Conservation (phyloP, 2,329 filamentous ascomycete genomes). For the Aspergillus luchuensis region DNA sequence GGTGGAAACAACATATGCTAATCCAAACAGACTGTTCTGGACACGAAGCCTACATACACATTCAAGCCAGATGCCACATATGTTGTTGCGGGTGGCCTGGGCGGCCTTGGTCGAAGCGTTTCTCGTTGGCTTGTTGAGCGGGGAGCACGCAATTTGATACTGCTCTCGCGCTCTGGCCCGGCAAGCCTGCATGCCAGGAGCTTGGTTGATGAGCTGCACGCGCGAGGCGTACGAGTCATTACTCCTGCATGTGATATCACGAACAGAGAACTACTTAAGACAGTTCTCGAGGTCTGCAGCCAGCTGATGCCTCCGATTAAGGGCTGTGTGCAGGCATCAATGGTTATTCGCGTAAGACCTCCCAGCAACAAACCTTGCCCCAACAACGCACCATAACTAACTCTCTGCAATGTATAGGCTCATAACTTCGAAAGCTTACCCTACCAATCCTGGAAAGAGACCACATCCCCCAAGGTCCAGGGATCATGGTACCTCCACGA, state of each 20-base stretch:
- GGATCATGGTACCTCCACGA: constrained; percentile 38
- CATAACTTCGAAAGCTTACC: constrained; percentile 36
- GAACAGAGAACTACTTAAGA: neutral
- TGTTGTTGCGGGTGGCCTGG: constrained; percentile 37
- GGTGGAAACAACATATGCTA: neutral
- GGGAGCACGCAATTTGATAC: constrained; percentile 37
- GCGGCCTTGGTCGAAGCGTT: constrained; percentile 35
- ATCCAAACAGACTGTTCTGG: constrained; percentile 9
- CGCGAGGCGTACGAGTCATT: neutral
- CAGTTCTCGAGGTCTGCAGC: neutral
- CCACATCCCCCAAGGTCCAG: constrained; percentile 5
- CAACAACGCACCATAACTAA: neutral
- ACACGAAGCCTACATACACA: neutral
- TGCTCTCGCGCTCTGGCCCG: constrained; percentile 24
- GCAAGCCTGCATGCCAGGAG: neutral
- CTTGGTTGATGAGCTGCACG: constrained; percentile 7
- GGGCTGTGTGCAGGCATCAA: constrained; percentile 14
- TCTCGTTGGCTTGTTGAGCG: constrained; percentile 35
- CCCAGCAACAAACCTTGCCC: neutral
- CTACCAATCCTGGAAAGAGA: neutral
- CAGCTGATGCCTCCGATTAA: constrained; percentile 14
- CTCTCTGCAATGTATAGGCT: neutral
- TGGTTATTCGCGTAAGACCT: constrained; percentile 6
- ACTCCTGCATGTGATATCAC: constrained; percentile 13
- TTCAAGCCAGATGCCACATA: constrained; percentile 26